These are phyloP conservation scores for Aurinia saxatilis DNA, from an alignment of 345 rosid genomes.

Conservation along the genomic window DNA sequence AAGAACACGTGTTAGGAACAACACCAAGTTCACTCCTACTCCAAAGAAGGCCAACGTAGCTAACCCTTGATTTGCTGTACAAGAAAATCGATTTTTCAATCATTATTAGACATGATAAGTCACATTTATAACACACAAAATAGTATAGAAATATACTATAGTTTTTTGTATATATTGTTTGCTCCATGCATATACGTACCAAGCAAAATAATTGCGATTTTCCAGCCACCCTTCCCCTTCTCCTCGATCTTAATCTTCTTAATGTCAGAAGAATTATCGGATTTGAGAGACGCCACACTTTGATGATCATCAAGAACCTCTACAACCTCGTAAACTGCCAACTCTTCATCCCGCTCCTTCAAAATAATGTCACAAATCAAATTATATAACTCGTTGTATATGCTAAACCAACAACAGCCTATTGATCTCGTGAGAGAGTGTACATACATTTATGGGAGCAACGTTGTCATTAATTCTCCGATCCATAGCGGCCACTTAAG, in stretches of 20 bases:
- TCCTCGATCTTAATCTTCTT: constrained; percentile 4
- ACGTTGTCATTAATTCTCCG: constrained; percentile 24
- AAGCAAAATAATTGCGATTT: constrained; percentile 36
- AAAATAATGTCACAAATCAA: constrained; percentile 17
- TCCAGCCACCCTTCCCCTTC: constrained; percentile 36
- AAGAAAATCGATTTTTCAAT: too few species aligned
- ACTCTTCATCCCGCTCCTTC: constrained; percentile 14
- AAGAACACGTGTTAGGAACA: constrained; percentile 77
- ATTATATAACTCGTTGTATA: neutral
- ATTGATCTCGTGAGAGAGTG: neutral
- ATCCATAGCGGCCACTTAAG: constrained; percentile 39
- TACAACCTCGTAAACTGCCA: constrained; percentile 14
- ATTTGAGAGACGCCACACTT: constrained; percentile 2
- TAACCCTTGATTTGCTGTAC: constrained; percentile 67
- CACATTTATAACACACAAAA: too few species aligned
- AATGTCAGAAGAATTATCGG: constrained; percentile 7
- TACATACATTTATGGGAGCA: constrained; percentile 34
- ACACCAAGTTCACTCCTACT: constrained; percentile 78
- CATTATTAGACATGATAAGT: too few species aligned
- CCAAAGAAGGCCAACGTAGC: constrained; percentile 93
- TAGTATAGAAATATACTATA: too few species aligned
- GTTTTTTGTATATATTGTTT: too few species aligned
- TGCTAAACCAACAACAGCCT: neutral
- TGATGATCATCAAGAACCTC: constrained; percentile 22
- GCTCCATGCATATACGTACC: constrained; percentile 2